Conservation (phyloP, 2,329 filamentous ascomycete genomes). For the Catunica adiposa region DNA sequence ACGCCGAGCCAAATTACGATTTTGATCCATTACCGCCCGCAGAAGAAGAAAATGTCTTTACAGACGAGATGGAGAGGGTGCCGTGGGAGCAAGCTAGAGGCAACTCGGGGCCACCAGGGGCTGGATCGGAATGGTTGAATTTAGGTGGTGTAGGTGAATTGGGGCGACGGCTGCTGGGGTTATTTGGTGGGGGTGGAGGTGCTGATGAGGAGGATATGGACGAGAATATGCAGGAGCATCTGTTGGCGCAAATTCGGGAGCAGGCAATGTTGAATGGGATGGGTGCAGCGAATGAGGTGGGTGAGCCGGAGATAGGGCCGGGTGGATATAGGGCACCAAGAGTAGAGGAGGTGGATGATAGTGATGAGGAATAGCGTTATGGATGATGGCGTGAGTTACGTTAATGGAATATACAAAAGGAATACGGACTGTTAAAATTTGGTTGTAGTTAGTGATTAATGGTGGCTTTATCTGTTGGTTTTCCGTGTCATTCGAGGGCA, state of each 20-base stretch:
- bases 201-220: conserved; percentile 1
- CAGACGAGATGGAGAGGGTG: conserved; percentile 24
- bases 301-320: neutral
- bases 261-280: neutral
- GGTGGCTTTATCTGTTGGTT: too few species aligned
- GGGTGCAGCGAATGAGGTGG: neutral
- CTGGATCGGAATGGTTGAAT: conserved; percentile 14
- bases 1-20: conserved; percentile 49
- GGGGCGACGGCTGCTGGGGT: neutral
- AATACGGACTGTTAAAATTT: neutral
- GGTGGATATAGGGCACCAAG: neutral
- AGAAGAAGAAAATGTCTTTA: conserved; percentile 36
- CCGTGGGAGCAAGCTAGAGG: conserved; percentile 25
- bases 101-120: conserved; percentile 16
- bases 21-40: conserved; percentile 71
- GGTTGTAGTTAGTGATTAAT: neutral
- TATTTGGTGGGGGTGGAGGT: neutral
- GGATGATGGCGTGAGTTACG: neutral
- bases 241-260: neutral
- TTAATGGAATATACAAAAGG: neutral
- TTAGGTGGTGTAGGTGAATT: conserved; percentile 8
- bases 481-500: too few species aligned
- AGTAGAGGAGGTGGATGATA: neutral
- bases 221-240: neutral
- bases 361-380: neutral